Evolutionary conservation across 2,329 filamentous ascomycete species (phyloP).

Genomic region (Colletotrichum euphorbiae): DNA sequence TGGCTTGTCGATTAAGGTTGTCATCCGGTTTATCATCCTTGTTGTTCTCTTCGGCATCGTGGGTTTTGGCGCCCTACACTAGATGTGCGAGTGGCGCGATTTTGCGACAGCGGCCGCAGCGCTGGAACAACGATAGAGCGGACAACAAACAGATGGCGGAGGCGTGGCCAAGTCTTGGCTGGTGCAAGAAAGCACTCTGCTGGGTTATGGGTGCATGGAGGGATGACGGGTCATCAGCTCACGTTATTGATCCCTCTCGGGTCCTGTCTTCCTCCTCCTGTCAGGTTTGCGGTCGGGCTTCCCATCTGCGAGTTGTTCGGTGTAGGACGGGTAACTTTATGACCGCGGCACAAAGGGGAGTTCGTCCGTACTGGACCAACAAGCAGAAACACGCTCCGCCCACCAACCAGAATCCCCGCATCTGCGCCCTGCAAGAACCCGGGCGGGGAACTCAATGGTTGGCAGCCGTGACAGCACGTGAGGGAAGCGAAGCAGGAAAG

Average conservation of each 20-base stretch:
- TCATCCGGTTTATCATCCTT: neutral
- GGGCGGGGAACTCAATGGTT: slow-evolving; percentile 13
- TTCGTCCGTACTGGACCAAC: slow-evolving; percentile 11
- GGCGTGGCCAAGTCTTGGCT: neutral
- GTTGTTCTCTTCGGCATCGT: neutral
- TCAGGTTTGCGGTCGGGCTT: slow-evolving; percentile 3
- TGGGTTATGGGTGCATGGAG: neutral
- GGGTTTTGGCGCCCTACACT: neutral
- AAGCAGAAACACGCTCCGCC: neutral
- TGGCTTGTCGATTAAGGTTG: neutral
- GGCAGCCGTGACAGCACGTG: neutral
- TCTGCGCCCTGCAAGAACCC: slow-evolving; percentile 36
- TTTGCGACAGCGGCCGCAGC: neutral
- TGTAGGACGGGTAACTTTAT: neutral
- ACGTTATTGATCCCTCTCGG: neutral
- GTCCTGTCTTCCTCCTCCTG: neutral
- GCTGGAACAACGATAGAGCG: neutral
- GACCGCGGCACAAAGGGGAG: neutral
- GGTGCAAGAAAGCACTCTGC: neutral
- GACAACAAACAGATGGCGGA: slow-evolving; percentile 5
- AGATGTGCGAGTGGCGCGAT: slow-evolving; percentile 24
- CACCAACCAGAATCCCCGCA: slow-evolving; percentile 31
- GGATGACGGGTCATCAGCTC: neutral
- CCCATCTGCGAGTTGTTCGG: neutral
- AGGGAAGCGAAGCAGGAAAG: neutral